Conservation (phyloP, 2,329 filamentous ascomycete genomes). For the Apiospora kogelbergensis region DNA sequence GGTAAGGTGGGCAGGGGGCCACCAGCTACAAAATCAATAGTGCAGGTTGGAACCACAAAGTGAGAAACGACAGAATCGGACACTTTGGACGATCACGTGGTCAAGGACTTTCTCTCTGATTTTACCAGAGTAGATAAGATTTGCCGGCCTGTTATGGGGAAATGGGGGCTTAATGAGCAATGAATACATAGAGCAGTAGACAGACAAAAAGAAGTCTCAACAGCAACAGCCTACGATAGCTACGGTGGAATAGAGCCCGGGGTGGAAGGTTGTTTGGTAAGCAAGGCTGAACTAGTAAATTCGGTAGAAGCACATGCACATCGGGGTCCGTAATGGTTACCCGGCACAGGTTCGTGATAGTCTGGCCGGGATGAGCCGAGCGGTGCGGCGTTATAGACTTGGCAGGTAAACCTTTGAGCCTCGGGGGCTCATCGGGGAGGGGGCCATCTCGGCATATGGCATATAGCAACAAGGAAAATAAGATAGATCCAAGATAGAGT, state of each 20-base stretch:
- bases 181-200: background rate
- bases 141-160: background rate
- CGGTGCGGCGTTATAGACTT: background rate
- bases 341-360: background rate
- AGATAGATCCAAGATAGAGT: conserved; percentile 6
- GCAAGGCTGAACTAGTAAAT: background rate
- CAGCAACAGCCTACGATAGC: background rate
- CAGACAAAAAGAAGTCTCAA: background rate
- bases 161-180: background rate
- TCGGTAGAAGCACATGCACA: background rate
- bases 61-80: background rate
- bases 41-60: background rate
- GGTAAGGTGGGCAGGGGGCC: background rate
- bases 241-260: background rate
- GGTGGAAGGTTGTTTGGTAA: background rate
- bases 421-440: background rate
- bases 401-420: background rate
- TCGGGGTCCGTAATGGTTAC: background rate
- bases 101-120: background rate
- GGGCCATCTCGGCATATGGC: conserved; percentile 1
- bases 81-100: background rate
- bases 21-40: conserved; percentile 7
- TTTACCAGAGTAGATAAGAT: conserved; percentile 2
- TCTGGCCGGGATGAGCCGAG: background rate
- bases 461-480: background rate